phyloP scores from a whole-genome alignment of 768 basidiomycete genomes.

The Galerina sulciceps region DNA sequence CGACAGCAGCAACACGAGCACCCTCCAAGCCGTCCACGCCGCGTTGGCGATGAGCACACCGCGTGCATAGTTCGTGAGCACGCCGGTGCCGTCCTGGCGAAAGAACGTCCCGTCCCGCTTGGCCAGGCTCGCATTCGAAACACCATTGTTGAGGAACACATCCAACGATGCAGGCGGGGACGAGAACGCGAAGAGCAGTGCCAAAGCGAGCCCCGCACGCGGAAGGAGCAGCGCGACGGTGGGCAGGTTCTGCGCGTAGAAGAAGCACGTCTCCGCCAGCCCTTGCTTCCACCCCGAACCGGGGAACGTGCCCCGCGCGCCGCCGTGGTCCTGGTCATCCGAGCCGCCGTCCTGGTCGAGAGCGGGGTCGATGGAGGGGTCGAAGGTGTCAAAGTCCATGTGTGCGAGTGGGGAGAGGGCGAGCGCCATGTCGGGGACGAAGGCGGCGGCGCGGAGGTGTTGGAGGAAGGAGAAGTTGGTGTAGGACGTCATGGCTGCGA shows the following conservation, averaged over 20 bases:
- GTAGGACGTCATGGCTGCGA: slow-evolving; percentile 79
- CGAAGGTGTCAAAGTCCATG: neutral
- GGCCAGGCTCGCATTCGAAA: slow-evolving; percentile 49
- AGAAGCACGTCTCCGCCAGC: slow-evolving; percentile 84
- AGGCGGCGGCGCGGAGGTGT: slow-evolving; percentile 76
- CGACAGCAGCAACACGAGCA: slow-evolving; percentile 68
- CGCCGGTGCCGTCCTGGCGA: slow-evolving; percentile 50
- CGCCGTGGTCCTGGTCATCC: slow-evolving; percentile 5
- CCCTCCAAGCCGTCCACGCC: slow-evolving; percentile 80
- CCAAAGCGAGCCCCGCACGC: slow-evolving; percentile 75
- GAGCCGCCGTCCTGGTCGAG: neutral
- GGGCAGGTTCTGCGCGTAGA: slow-evolving; percentile 84
- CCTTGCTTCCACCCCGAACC: slow-evolving; percentile 31
- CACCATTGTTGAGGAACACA: slow-evolving; percentile 1
- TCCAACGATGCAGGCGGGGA: slow-evolving; percentile 9
- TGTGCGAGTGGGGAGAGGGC: slow-evolving; percentile 5
- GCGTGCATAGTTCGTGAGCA: slow-evolving; percentile 76
- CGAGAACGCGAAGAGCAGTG: slow-evolving; percentile 58
- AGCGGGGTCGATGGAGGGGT: neutral
- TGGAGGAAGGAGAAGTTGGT: slow-evolving; percentile 84
- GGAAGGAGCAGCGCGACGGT: slow-evolving; percentile 84
- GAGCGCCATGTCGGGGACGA: slow-evolving; percentile 33
- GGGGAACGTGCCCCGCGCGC: slow-evolving; percentile 15
- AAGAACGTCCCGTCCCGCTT: slow-evolving; percentile 81
- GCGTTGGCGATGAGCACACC: slow-evolving; percentile 81